Base-by-base conservation (phyloP, 2,329 filamentous ascomycete species). In the Penicillium hesseltinei region DNA sequence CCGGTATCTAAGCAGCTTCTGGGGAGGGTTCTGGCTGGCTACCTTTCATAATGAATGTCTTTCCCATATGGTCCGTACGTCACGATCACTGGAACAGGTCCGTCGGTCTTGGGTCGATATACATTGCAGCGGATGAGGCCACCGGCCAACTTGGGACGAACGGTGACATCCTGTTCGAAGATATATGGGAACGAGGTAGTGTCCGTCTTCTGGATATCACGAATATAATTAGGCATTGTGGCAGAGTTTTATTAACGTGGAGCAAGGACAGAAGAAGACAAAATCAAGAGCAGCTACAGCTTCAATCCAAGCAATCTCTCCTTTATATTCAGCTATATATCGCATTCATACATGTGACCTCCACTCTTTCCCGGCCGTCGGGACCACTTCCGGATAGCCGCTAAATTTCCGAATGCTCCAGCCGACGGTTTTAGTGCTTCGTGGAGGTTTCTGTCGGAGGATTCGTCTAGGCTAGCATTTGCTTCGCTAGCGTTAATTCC, bases 61-160 rank as follows among this genome's bases (percentile, higher is more conserved):
- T 31, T 31, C 11, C 29, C 29, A 13, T 31, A 31, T 1, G 29
- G 29, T 13, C 29, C 11, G 2, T 31, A 31, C 4, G 29, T 31
- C 29, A 31, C 10, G 29, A 31, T 31, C 29, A 31, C 29, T 31
- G 29, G 29, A 13, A 31, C 29, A 13, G 5, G 11, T 4, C 3
- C 35, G 1, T 39, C n/a, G 38, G 56, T 60, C 46, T 79, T 81
- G 1, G 80, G 80, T 2, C 80, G 72, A 61, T 82, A 83, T 2
- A 83, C 76, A 66, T 82, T 83, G 65, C 74, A 78, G 11, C 81
- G 70, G 4, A 83, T 74, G 3, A 80, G 68, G 3, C 78, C 76
- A 6, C 78, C 76, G 3, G 65, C 62, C 15, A 57, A 19, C 57
- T 77, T 78, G n/a, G 81, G 62, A 2, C 72, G 66, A 7, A 83